These are phyloP conservation scores for Ceratocystis albifundus DNA, from an alignment of 2,329 filamentous ascomycete genomes.

Conservation along the genomic window DNA sequence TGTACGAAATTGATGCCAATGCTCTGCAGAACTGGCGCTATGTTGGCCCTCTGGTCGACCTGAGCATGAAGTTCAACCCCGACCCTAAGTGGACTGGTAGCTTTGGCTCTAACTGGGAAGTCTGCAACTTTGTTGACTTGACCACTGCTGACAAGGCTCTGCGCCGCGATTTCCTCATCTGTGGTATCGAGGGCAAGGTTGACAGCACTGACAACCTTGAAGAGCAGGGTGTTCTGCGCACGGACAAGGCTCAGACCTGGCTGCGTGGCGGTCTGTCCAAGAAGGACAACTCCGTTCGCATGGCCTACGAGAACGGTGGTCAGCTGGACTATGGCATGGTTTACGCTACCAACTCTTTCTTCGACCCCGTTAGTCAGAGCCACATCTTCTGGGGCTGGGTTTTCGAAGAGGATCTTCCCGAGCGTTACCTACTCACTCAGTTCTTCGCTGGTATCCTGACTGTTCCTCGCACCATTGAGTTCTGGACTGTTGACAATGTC, in stretches of 20 bases:
- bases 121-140: conserved; percentile 20
- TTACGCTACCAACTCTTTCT: conserved; percentile 26
- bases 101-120: conserved; percentile 21
- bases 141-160: conserved; percentile 11
- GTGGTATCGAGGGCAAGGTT: conserved; percentile 18
- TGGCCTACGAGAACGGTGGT: conserved; percentile 16
- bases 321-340: conserved; percentile 25
- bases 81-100: conserved; percentile 19
- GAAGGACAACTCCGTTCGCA: conserved; percentile 14
- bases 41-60: conserved; percentile 21
- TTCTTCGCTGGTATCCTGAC: conserved; percentile 19
- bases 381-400: conserved; percentile 17
- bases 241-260: conserved; percentile 20
- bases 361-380: conserved; percentile 21
- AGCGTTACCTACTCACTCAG: conserved; percentile 16
- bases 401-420: conserved; percentile 19
- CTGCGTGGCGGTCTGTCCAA: conserved; percentile 9
- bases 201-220: conserved; percentile 1
- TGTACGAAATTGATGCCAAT: conserved; percentile 25
- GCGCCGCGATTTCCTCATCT: conserved; percentile 16
- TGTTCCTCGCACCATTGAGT: conserved; percentile 16
- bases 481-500: conserved; percentile 20
- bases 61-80: conserved; percentile 16
- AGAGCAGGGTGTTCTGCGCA: conserved; percentile 14
- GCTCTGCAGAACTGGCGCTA: conserved; percentile 25